phyloP scores from a whole-genome alignment of 768 basidiomycete genomes.

The Leccinum rimulosum region DNA sequence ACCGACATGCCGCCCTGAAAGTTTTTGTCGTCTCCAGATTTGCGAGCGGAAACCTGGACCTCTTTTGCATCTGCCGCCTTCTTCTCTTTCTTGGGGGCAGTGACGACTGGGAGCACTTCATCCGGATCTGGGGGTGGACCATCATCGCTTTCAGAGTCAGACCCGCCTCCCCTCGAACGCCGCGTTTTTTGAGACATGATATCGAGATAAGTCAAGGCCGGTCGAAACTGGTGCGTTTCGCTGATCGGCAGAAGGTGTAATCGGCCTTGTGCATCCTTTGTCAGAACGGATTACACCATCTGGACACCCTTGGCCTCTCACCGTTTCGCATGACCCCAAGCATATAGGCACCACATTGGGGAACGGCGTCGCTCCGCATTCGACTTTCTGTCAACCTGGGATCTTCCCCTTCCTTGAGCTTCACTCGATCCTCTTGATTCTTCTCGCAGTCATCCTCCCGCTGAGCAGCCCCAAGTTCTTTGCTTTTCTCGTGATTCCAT shows the following conservation, averaged over 20 bases:
- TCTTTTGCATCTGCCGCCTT: slow-evolving; percentile 62
- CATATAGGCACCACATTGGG: slow-evolving; percentile 64
- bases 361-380: slow-evolving; percentile 69
- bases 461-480: slow-evolving; percentile 62
- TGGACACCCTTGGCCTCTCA: slow-evolving; percentile 29
- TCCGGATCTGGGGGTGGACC: slow-evolving; percentile 81
- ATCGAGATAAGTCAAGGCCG: slow-evolving; percentile 80
- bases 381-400: slow-evolving; percentile 68
- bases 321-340: slow-evolving; percentile 76
- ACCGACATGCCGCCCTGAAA: slow-evolving; percentile 65
- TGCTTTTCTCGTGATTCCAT: slow-evolving; percentile 72
- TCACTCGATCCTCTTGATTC: slow-evolving; percentile 57
- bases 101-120: slow-evolving; percentile 48
- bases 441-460: slow-evolving; percentile 77
- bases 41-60: slow-evolving; percentile 73
- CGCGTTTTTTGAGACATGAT: slow-evolving; percentile 61
- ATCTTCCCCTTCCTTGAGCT: slow-evolving; percentile 50
- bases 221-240: slow-evolving; percentile 80
- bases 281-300: slow-evolving; percentile 9
- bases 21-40: slow-evolving; percentile 59
- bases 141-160: slow-evolving; percentile 73
- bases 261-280: slow-evolving; percentile 43
- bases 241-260: slow-evolving; percentile 77
- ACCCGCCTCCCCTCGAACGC: slow-evolving; percentile 45
- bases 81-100: slow-evolving; percentile 54